Base-by-base conservation (phyloP, 1,284 basidiomycete species). In the Cryptococcus maquisensis region DNA sequence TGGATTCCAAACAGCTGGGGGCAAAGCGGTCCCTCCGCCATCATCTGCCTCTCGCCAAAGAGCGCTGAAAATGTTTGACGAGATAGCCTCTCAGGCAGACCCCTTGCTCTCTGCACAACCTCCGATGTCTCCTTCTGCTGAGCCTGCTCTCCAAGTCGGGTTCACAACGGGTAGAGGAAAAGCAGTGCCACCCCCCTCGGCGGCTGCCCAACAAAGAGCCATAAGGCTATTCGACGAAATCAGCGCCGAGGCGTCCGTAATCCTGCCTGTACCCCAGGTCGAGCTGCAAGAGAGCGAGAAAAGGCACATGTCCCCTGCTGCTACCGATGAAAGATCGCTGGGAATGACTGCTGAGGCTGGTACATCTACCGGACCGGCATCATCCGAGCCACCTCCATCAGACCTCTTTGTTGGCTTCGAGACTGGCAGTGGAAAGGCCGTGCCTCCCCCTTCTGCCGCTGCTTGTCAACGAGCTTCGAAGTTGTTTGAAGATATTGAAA, bases 141-240 rank as follows among this genome's bases (percentile, higher is more conserved):
- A 32, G 4, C 28, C 28, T 6, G 28, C 10, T 10, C 62, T 64
- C 12, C 47, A 57, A 1, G 40, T 56, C 20, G 63, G 64, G 0
- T 75, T 74, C 54, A 50, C 61, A 8, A 72, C 67, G 0, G 72
- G 57, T 3, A 21, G 57, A 47, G 65, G 67, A 1, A 63, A 56
- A 15, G 41, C 39, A 9, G 51, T 72, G 18, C 51, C 61, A 5
- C 54, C 60, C 4, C 72, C 71, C 3, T 67, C 67, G 0, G 59
- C 44, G 7, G 56, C 52, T 21, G 65, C 72, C 3, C 41, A 71
- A 39, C 56, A 53, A 1, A 60, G 57, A 45, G 69, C 66, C 2
- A 55, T 52, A 7, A 60, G 60, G 49, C 47, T 73, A 6, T 59
- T 66, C 43, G 46, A 45, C 9, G 61, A 60, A 18, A 49, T 61